These are phyloP conservation scores for Calycina marina DNA, from an alignment of 2,329 filamentous ascomycete genomes.

Conservation along the genomic window DNA sequence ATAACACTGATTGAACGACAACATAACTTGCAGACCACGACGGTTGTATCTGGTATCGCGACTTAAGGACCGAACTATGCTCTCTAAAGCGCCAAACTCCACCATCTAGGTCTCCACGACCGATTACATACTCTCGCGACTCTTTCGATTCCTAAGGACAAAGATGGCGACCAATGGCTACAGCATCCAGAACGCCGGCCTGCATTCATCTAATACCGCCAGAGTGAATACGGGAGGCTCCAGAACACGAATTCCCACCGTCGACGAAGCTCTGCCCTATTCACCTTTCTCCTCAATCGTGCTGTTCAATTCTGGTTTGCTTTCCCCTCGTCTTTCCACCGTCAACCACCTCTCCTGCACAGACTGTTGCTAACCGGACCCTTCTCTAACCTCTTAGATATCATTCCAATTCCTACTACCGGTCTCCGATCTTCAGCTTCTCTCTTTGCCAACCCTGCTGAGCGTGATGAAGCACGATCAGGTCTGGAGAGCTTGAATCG, in stretches of 20 bases:
- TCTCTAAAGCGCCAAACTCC: no score
- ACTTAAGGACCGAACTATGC: no score
- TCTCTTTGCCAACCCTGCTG: conserved; percentile 37
- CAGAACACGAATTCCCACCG: conserved; percentile 32
- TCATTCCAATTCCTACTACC: conserved; percentile 50
- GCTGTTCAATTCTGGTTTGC: conserved; percentile 57
- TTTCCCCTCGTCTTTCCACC: conserved; percentile 1
- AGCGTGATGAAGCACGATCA: conserved; percentile 34
- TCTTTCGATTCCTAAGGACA: no score
- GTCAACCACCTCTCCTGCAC: conserved; percentile 8
- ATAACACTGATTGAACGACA: no score
- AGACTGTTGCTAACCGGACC: conserved; percentile 25
- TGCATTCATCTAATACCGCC: conserved; percentile 12
- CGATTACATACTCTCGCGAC: no score
- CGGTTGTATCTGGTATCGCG: no score
- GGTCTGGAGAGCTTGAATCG: conserved; percentile 54
- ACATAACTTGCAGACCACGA: no score
- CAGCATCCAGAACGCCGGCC: conserved; percentile 9
- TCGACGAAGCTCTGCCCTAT: conserved; percentile 68
- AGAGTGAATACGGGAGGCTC: conserved; percentile 2
- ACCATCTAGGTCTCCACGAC: neutral
- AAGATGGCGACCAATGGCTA: conserved; percentile 19
- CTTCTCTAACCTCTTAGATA: no score
- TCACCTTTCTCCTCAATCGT: conserved; percentile 70
- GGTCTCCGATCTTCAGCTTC: conserved; percentile 35